phyloP scores from a whole-genome alignment of 1,284 basidiomycete species.

The Clitocybe nebularis region DNA sequence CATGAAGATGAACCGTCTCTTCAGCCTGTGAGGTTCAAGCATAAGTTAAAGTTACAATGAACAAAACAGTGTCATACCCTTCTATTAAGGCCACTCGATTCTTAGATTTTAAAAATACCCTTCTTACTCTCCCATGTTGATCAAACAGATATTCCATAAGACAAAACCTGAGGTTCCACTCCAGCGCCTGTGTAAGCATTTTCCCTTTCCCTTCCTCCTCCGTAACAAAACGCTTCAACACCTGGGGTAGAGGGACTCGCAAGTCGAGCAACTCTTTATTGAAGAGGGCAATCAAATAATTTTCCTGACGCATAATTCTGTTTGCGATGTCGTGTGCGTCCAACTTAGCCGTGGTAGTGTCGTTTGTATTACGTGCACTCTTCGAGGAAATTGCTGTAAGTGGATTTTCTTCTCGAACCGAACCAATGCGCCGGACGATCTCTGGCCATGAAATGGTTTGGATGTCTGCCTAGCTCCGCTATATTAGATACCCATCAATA shows the following conservation, averaged over 20 bases:
- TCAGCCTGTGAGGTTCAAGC: conserved; percentile 49
- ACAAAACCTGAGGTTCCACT: conserved; percentile 96
- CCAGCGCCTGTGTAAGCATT: conserved; percentile 83
- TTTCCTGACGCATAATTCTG: conserved; percentile 96
- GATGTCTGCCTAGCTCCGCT: conserved; percentile 79
- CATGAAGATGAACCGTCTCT: conserved; percentile 91
- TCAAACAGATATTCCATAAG: conserved; percentile 95
- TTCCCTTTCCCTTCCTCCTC: conserved; percentile 63
- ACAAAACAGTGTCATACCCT: conserved; percentile 52
- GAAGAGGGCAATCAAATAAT: conserved; percentile 96
- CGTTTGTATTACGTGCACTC: conserved; percentile 40
- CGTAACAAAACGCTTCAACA: conserved; percentile 47
- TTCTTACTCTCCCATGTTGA: conserved; percentile 79
- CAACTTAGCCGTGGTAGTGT: conserved; percentile 67
- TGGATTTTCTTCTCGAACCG: conserved; percentile 88
- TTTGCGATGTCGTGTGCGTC: conserved; percentile 97
- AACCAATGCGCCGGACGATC: conserved; percentile 84
- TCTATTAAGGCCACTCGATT: conserved; percentile 77
- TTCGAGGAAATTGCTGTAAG: conserved; percentile 80
- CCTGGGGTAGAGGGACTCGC: conserved; percentile 69
- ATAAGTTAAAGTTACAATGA: background rate
- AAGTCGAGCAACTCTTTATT: conserved; percentile 95
- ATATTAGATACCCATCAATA: conserved; percentile 6
- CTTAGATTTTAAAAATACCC: conserved; percentile 85
- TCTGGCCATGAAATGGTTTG: conserved; percentile 97